phyloP scores from a whole-genome alignment of 208 protist species.

The Leishmania tarentolae region DNA sequence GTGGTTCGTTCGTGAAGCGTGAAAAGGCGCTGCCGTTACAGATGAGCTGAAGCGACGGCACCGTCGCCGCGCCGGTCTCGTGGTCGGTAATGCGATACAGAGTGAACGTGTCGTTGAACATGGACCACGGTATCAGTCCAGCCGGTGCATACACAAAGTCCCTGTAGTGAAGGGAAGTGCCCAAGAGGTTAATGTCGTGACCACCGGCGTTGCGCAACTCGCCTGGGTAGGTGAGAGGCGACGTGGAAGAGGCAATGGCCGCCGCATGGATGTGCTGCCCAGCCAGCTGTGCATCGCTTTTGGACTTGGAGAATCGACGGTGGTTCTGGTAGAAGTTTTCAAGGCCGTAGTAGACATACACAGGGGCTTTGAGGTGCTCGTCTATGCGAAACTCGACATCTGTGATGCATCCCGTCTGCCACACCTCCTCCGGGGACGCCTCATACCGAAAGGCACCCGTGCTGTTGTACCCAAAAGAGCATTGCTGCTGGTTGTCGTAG shows the following conservation, averaged over 20 bases:
- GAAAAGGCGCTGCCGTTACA: conserved; percentile 88
- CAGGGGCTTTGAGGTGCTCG: conserved; percentile 76
- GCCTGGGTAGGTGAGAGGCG: conserved; percentile 64
- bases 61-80: background rate
- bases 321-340: conserved; percentile 99
- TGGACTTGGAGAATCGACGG: conserved; percentile 89
- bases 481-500: conserved; percentile 73
- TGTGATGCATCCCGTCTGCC: conserved; percentile 63
- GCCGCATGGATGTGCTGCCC: conserved; percentile 33
- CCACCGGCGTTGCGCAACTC: conserved; percentile 43
- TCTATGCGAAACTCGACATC: conserved; percentile 59
- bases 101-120: conserved; percentile 97
- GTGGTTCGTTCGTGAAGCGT: conserved; percentile 53
- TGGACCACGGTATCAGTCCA: conserved; percentile 96
- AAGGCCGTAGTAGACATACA: conserved; percentile 98
- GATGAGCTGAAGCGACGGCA: conserved; percentile 27
- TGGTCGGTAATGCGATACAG: conserved; percentile 36
- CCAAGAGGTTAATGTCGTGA: conserved; percentile 16
- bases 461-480: conserved; percentile 36
- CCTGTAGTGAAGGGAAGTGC: conserved; percentile 28
- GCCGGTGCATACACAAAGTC: conserved; percentile 94
- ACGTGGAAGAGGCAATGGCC: conserved; percentile 35
- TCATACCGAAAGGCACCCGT: conserved; percentile 53
- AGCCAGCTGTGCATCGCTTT: conserved; percentile 73
- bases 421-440: conserved; percentile 5